Conservation (phyloP, 2,329 filamentous ascomycete genomes). For the Dothideomycetes sp. region DNA sequence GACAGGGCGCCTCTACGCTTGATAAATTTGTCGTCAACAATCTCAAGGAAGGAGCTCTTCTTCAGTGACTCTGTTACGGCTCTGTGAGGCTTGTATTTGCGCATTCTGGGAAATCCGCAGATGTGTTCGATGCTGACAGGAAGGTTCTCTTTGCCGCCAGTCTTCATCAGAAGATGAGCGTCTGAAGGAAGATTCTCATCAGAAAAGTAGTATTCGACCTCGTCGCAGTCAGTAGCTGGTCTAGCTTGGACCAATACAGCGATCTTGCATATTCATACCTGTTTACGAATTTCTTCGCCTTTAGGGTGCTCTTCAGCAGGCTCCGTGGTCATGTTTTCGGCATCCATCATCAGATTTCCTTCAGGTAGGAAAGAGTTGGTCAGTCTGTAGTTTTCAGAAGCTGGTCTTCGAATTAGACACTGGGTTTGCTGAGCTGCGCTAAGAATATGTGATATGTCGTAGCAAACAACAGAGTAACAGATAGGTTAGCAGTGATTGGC, state of each 20-base stretch:
- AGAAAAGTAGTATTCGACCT: conserved; percentile 44
- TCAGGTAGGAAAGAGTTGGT: too few species aligned
- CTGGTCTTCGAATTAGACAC: too few species aligned
- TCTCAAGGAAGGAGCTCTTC: conserved; percentile 33
- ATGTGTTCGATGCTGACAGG: conserved; percentile 37
- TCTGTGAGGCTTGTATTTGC: conserved; percentile 31
- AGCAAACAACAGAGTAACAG: too few species aligned
- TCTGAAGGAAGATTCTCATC: conserved; percentile 39
- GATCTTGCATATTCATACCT: conserved; percentile 8
- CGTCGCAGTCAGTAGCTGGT: neutral
- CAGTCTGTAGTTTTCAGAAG: too few species aligned
- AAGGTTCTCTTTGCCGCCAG: conserved; percentile 31
- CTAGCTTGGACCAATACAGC: neutral
- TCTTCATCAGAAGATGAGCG: conserved; percentile 33
- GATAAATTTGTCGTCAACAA: conserved; percentile 33
- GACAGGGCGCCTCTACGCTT: conserved; percentile 33
- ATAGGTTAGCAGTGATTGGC: too few species aligned
- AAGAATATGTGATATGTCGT: too few species aligned
- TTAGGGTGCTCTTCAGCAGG: conserved; percentile 17
- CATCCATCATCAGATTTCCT: too few species aligned
- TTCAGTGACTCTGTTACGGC: conserved; percentile 34
- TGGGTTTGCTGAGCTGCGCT: too few species aligned
- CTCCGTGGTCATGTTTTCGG: too few species aligned
- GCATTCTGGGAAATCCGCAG: conserved; percentile 38
- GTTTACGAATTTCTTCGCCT: conserved; percentile 17